Percentiles rank a stretch among this genome's conserved stretches.
phyloP scores from a whole-genome alignment of 2,329 filamentous ascomycete species.

The Trichoderma koningiopsis region DNA sequence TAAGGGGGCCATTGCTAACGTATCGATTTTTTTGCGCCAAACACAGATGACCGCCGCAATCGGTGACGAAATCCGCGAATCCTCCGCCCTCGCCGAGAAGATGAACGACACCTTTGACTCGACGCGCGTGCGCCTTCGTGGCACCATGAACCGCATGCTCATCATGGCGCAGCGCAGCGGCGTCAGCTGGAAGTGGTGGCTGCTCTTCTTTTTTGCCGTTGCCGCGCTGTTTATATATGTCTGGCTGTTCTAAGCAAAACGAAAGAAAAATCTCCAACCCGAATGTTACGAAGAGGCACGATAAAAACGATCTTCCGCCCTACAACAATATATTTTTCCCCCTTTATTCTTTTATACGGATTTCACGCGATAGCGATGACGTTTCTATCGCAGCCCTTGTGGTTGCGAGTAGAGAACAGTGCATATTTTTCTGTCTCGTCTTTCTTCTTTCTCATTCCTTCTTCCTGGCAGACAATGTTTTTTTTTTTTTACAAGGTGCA shows the following conservation, averaged over 20 bases:
- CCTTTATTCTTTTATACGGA: neutral
- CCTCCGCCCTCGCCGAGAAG: conserved; percentile 82
- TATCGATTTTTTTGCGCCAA: neutral
- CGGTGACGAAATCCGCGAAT: conserved; percentile 92
- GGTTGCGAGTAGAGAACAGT: neutral
- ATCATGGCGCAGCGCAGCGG: conserved; percentile 92
- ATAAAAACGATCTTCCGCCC: neutral
- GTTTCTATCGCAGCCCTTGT: neutral
- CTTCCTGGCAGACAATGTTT: neutral
- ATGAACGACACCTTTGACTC: conserved; percentile 95
- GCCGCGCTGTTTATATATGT: conserved; percentile 86
- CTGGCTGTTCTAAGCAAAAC: conserved; percentile 69
- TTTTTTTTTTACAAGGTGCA: conserved; percentile 21
- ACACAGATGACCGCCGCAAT: conserved; percentile 86
- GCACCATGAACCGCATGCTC: conserved; percentile 97
- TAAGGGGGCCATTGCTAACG: neutral
- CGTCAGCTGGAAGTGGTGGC: conserved; percentile 94
- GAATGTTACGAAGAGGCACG: neutral
- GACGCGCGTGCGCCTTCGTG: conserved; percentile 75
- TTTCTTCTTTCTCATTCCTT: neutral
- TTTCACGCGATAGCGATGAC: neutral
- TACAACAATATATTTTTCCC: neutral
- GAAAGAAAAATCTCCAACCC: neutral
- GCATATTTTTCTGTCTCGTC: neutral
- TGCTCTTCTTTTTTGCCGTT: conserved; percentile 83